Conservation (phyloP, 305 asterid genomes). For the Striga hermonthica region DNA sequence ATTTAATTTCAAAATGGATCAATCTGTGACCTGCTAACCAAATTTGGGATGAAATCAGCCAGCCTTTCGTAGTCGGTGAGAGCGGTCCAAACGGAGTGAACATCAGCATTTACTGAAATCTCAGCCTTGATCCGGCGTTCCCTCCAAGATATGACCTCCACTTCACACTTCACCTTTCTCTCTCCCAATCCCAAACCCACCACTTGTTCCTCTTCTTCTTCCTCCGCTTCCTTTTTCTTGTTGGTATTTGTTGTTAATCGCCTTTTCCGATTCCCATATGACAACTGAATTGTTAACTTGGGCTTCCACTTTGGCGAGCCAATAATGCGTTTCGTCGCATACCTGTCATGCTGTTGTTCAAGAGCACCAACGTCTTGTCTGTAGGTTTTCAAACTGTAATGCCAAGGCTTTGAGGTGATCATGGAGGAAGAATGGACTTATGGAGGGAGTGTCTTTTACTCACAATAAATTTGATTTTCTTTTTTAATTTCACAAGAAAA, state of each 20-base stretch:
- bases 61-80: constrained; percentile 93
- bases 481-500: background rate
- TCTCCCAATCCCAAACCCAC: constrained; percentile 43
- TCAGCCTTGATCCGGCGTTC: constrained; percentile 78
- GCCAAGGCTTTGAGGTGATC: constrained; percentile 36
- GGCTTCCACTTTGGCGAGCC: constrained; percentile 46
- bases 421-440: constrained; percentile 31
- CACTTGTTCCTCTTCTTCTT: constrained; percentile 27
- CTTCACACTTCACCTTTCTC: constrained; percentile 62
- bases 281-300: constrained; percentile 24
- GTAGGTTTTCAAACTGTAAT: constrained; percentile 26
- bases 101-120: constrained; percentile 64
- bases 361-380: constrained; percentile 22
- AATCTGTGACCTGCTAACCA: constrained; percentile 59
- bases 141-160: constrained; percentile 86
- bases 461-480: constrained; percentile 18
- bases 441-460: constrained; percentile 8
- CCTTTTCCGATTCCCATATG: constrained; percentile 27
- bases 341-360: background rate
- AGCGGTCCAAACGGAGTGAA: constrained; percentile 69
- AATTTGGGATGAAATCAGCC: constrained; percentile 94
- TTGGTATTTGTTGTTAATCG: constrained; percentile 28
- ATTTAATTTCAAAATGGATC: background rate
- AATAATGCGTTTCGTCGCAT: constrained; percentile 23
- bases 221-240: constrained; percentile 35